phyloP scores from a whole-genome alignment of 495 filamentous ascomycete species.

The Glarea lozoyensis region DNA sequence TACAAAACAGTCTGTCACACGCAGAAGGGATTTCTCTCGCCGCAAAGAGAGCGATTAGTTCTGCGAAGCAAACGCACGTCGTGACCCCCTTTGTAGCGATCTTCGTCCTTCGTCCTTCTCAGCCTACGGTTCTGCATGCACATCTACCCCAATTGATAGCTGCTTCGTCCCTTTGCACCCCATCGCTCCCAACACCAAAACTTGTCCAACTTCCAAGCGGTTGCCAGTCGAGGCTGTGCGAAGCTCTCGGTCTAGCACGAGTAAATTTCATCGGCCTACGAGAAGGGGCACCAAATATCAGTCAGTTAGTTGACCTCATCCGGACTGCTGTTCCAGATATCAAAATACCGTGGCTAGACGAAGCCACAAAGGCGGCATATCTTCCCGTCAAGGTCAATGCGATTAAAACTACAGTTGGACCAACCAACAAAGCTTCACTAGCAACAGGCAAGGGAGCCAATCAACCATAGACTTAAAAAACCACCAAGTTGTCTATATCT shows the following conservation, averaged over 20 bases:
- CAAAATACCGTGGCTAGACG: conserved; percentile 20
- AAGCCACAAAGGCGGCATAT: conserved; percentile 10
- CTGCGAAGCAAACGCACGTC: too few species aligned
- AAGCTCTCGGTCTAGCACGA: conserved; percentile 44
- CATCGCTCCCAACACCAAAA: conserved; percentile 30
- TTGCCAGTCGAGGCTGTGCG: conserved; percentile 39
- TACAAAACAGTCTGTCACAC: too few species aligned
- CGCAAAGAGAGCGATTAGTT: too few species aligned
- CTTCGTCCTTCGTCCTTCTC: conserved; percentile 43
- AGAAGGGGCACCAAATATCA: conserved; percentile 13
- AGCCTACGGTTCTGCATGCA: conserved; percentile 40
- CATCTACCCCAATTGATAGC: conserved; percentile 52
- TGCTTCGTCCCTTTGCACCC: conserved; percentile 36
- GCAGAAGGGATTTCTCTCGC: too few species aligned
- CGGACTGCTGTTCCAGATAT: conserved; percentile 16
- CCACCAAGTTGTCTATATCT: too few species aligned
- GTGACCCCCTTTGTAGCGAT: too few species aligned
- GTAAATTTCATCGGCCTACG: conserved; percentile 48
- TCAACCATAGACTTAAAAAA: too few species aligned
- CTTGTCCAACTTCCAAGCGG: conserved; percentile 46
- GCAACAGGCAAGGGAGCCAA: too few species aligned
- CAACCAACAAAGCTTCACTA: too few species aligned
- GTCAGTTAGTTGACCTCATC: conserved; percentile 14
- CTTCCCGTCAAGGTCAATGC: conserved; percentile 20
- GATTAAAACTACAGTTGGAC: too few species aligned